Percentiles rank a stretch among this genome's conserved stretches.
Conservation (phyloP, 2,329 filamentous ascomycete species). For the Colletotrichum shisoi region DNA sequence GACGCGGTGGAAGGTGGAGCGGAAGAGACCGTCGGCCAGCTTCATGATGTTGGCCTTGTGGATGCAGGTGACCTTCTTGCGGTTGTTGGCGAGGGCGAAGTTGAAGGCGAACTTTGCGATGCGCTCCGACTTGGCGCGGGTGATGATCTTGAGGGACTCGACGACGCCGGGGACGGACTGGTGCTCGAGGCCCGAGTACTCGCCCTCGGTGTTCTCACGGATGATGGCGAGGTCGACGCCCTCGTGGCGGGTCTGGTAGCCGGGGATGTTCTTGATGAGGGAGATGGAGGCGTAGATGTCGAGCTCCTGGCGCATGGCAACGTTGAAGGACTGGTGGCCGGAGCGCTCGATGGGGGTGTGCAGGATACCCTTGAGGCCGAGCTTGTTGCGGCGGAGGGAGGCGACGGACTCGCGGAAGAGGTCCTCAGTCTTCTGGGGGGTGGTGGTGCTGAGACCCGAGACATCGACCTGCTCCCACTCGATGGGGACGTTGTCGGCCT, state of each 20-base stretch:
- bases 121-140: constrained; percentile 96
- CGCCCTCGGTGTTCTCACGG: constrained; percentile 99
- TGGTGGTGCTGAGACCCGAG: constrained; percentile 83
- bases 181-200: constrained; percentile 99
- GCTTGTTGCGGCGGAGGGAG: constrained; percentile 97
- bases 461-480: constrained; percentile 99
- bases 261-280: constrained; percentile 99
- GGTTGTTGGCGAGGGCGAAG: constrained; percentile 97
- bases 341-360: constrained; percentile 97
- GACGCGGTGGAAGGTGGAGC: constrained; percentile 92
- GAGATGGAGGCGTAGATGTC: constrained; percentile 99
- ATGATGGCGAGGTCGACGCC: constrained; percentile 99
- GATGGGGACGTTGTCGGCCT: constrained; percentile 97
- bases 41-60: constrained; percentile 99
- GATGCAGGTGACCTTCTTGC: constrained; percentile 99
- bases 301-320: constrained; percentile 97
- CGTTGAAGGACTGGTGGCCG: constrained; percentile 99
- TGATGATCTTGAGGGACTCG: constrained; percentile 99
- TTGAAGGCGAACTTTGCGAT: constrained; percentile 99
- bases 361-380: constrained; percentile 97
- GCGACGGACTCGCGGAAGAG: constrained; percentile 95
- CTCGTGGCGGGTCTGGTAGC: constrained; percentile 96
- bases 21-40: constrained; percentile 97
- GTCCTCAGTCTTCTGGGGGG: constrained; percentile 84
- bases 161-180: constrained; percentile 96